Conservation (phyloP, 2,329 filamentous ascomycete species). For the Chaetomiaceae sp. region DNA sequence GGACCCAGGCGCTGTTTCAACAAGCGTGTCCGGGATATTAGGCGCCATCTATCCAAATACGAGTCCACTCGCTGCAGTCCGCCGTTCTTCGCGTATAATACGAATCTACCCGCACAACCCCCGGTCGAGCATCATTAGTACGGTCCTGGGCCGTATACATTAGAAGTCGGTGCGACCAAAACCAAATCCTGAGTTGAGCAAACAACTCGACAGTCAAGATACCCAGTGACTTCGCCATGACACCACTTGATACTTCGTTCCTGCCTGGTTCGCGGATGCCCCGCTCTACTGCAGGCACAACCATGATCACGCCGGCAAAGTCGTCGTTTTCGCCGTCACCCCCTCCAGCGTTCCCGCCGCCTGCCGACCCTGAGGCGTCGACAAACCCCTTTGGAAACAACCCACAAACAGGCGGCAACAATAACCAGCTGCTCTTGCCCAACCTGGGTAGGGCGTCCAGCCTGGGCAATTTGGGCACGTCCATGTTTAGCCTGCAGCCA, state of each 20-base stretch:
- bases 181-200: conserved; percentile 84
- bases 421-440: conserved; percentile 55
- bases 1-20: not conserved
- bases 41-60: conserved; percentile 2
- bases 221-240: conserved; percentile 74
- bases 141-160: conserved; percentile 31
- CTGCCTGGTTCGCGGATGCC: conserved; percentile 35
- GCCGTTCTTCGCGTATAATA: conserved; percentile 9
- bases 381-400: conserved; percentile 47
- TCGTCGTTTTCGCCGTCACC: conserved; percentile 52
- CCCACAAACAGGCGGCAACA: conserved; percentile 62
- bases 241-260: conserved; percentile 62
- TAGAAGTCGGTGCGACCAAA: conserved; percentile 63
- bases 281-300: conserved; percentile 26
- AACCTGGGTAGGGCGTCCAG: conserved; percentile 55
- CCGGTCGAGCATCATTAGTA: conserved; percentile 22
- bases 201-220: conserved; percentile 62
- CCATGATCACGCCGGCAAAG: conserved; percentile 36
- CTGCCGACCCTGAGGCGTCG: conserved; percentile 35
- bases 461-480: conserved; percentile 59
- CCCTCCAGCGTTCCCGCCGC: conserved; percentile 37
- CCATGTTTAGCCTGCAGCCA: conserved; percentile 65
- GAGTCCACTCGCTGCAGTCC: not conserved
- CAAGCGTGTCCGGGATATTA: conserved; percentile 3
- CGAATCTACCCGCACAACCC: not conserved